Conservation (phyloP, 2,329 filamentous ascomycete genomes). For the Botrytis hyacinthi region DNA sequence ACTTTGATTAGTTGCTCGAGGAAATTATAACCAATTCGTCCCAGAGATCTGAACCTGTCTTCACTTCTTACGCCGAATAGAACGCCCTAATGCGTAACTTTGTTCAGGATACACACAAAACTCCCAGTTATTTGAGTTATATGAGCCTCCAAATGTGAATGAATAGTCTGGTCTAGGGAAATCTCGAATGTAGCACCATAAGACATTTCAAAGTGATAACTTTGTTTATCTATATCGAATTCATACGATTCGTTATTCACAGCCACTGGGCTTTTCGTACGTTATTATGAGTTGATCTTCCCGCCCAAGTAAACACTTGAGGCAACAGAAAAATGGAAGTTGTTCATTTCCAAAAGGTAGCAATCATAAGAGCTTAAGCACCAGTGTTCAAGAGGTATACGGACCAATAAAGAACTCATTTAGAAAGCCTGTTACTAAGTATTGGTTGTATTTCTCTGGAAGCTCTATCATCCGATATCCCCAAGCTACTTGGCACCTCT, state of each 20-base stretch:
- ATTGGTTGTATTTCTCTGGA: background rate
- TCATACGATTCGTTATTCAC: too few relatives aligned
- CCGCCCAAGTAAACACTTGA: background rate
- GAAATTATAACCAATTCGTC: background rate
- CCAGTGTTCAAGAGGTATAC: background rate
- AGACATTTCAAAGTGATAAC: background rate
- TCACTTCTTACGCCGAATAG: background rate
- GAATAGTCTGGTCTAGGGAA: too few relatives aligned
- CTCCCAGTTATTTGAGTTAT: too few relatives aligned
- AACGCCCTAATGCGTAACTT: background rate
- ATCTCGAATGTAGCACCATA: too few relatives aligned
- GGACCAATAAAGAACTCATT: background rate
- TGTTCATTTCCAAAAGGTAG: background rate
- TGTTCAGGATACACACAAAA: background rate
- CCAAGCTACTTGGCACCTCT: background rate
- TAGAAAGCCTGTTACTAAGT: background rate
- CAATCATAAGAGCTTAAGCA: background rate
- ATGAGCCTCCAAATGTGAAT: background rate
- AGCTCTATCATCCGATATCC: background rate
- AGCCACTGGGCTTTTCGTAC: background rate
- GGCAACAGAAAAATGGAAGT: background rate
- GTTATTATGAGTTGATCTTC: background rate
- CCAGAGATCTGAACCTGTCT: background rate
- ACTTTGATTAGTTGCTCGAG: background rate
- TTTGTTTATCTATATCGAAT: background rate